Percentiles rank a stretch among this genome's conserved stretches.
phyloP scores from a whole-genome alignment of 163 green algal genomes.

The Scenedesmus sp. region DNA sequence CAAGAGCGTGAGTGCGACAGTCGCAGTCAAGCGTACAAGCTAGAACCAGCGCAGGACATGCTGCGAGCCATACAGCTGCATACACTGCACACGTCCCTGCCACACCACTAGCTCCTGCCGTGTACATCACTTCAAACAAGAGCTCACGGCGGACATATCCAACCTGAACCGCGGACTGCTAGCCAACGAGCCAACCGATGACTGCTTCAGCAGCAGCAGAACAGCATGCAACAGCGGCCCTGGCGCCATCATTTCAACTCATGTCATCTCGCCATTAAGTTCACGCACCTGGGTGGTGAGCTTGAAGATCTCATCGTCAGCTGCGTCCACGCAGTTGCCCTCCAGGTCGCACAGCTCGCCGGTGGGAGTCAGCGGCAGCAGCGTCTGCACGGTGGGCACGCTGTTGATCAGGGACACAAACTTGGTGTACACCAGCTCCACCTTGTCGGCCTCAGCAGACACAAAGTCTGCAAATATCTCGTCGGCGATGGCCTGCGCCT shows the following conservation, averaged over 20 bases:
- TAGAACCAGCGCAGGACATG: no score
- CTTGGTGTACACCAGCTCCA: slow-evolving; percentile 99
- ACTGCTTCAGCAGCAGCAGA: no score
- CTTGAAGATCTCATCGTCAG: slow-evolving; percentile 98
- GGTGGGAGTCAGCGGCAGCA: slow-evolving; percentile 95
- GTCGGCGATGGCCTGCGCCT: slow-evolving; percentile 97
- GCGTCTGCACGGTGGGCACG: slow-evolving; percentile 92
- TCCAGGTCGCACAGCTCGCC: slow-evolving; percentile 96
- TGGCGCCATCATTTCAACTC: no score
- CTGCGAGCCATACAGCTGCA: background rate
- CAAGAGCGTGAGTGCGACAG: background rate
- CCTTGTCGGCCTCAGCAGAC: slow-evolving; percentile 93
- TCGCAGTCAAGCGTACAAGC: no score
- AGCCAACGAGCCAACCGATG: no score
- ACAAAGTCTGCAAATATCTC: slow-evolving; percentile 98
- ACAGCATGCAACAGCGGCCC: no score
- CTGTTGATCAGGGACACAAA: slow-evolving; percentile 98
- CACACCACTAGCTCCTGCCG: background rate
- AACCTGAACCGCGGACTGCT: no score
- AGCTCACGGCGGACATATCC: no score
- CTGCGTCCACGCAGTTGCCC: slow-evolving; percentile 96
- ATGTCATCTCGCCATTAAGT: no score
- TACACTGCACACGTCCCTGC: background rate
- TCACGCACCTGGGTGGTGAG: slow-evolving; percentile 89
- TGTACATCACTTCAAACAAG: no score